Evolutionary conservation across 257 asterid genomes (phyloP).

Genomic region (Solanum lycopersicoides): DNA sequence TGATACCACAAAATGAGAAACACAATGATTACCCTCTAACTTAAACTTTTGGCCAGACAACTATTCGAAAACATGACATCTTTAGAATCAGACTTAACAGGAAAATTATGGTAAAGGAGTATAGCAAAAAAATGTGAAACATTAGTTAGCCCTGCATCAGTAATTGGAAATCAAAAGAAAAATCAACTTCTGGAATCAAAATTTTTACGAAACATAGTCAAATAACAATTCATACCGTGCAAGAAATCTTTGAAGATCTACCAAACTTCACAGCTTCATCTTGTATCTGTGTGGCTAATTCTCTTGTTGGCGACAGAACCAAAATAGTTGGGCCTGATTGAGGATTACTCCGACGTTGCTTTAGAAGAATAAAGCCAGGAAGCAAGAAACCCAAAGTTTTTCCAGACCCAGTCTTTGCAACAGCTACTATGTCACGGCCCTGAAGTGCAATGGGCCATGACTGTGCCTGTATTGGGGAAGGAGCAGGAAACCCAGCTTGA

Average conservation of each 20-base stretch:
- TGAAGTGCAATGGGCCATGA: slow-evolving; percentile 98
- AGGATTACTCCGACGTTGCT: slow-evolving; percentile 50
- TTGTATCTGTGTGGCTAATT: slow-evolving; percentile 96
- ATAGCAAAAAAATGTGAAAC: background rate
- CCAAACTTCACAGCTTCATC: slow-evolving; percentile 92
- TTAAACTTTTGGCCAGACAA: background rate
- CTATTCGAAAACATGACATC: background rate
- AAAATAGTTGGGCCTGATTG: slow-evolving; percentile 84
- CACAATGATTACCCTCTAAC: background rate
- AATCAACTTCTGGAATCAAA: background rate
- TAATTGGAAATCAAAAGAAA: background rate
- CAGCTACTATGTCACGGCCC: slow-evolving; percentile 93
- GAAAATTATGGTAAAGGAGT: background rate
- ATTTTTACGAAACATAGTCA: background rate
- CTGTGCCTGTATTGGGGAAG: slow-evolving; percentile 98
- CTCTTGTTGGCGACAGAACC: slow-evolving; percentile 95
- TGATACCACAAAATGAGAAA: background rate
- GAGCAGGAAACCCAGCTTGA: slow-evolving; percentile 88
- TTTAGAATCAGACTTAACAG: background rate
- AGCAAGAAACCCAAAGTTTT: slow-evolving; percentile 91
- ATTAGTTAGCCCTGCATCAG: background rate
- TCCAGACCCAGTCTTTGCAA: slow-evolving; percentile 99
- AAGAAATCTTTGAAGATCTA: slow-evolving; percentile 71
- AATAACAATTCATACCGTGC: slow-evolving; percentile 55
- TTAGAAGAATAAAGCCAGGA: slow-evolving; percentile 85